phyloP scores from a whole-genome alignment of 2,329 filamentous ascomycete genomes.

The Dichotomopilus funicola region DNA sequence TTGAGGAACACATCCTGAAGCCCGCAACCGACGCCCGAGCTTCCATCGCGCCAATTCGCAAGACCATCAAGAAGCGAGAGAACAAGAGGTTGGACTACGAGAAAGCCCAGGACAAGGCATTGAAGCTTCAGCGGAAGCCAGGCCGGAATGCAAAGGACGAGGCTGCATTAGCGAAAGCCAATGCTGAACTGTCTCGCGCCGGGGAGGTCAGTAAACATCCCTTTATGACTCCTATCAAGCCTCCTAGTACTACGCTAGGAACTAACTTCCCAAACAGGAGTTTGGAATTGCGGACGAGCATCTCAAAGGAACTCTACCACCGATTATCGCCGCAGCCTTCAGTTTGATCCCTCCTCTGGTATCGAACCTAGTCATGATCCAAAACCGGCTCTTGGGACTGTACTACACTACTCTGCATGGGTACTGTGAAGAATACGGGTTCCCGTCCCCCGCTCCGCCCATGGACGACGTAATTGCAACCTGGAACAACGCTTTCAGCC shows the following conservation, averaged over 20 bases:
- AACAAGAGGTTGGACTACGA: slow-evolving; percentile 79
- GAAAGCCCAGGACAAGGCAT: slow-evolving; percentile 64
- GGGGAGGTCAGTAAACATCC: slow-evolving; percentile 44
- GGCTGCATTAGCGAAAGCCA: slow-evolving; percentile 60
- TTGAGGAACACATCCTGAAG: slow-evolving; percentile 63
- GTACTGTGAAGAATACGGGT: slow-evolving; percentile 62
- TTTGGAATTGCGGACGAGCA: slow-evolving; percentile 71
- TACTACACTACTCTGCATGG: slow-evolving; percentile 72
- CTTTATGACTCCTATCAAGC: neutral
- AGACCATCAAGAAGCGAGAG: slow-evolving; percentile 78
- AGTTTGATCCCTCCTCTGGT: slow-evolving; percentile 68
- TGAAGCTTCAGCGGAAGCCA: slow-evolving; percentile 62
- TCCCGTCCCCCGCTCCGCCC: slow-evolving; percentile 65
- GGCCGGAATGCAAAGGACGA: slow-evolving; percentile 69
- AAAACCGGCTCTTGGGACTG: slow-evolving; percentile 69
- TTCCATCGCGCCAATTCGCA: slow-evolving; percentile 64
- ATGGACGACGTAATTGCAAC: slow-evolving; percentile 63
- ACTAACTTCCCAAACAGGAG: slow-evolving; percentile 40
- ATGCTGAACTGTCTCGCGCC: slow-evolving; percentile 60
- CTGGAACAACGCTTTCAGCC: slow-evolving; percentile 59
- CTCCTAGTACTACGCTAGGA: neutral
- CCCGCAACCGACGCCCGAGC: slow-evolving; percentile 65
- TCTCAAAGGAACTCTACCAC: slow-evolving; percentile 64
- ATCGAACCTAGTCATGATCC: slow-evolving; percentile 63
- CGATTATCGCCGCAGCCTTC: slow-evolving; percentile 63